Conservation (phyloP, 2,329 filamentous ascomycete genomes). For the Monilinia fructigena region DNA sequence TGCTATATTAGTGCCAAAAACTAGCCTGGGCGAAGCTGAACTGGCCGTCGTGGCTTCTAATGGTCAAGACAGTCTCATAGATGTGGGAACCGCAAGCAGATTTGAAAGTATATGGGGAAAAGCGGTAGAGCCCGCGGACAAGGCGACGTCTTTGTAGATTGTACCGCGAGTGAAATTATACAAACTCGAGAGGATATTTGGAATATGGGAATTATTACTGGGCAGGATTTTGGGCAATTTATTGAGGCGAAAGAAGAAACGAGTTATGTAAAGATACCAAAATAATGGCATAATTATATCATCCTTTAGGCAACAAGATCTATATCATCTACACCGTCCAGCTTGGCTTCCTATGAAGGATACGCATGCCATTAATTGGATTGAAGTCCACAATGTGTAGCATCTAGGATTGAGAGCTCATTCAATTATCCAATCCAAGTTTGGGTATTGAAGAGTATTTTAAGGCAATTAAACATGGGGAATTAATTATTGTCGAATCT, state of each 20-base stretch:
- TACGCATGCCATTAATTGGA: not conserved
- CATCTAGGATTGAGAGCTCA: not conserved
- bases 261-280: conserved; percentile 25
- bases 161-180: conserved; percentile 17
- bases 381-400: not conserved
- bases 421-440: not conserved
- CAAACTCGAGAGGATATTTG: conserved; percentile 6
- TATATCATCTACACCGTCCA: not conserved
- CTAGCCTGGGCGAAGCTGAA: conserved; percentile 26
- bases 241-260: conserved; percentile 10
- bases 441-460: not conserved
- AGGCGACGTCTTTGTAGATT: conserved; percentile 24
- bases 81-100: conserved; percentile 51
- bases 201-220: conserved; percentile 14
- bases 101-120: conserved; percentile 72
- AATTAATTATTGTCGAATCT: not conserved
- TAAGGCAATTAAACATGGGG: not conserved
- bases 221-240: conserved; percentile 5
- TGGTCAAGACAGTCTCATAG: conserved; percentile 51
- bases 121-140: conserved; percentile 48
- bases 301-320: conserved; percentile 1
- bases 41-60: conserved; percentile 26
- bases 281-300: conserved; percentile 20
- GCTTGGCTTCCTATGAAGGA: not conserved
- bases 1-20: conserved; percentile 27